Evolutionary conservation across 495 filamentous ascomycete genomes (phyloP).

Genomic region (Penicillium nucicola): DNA sequence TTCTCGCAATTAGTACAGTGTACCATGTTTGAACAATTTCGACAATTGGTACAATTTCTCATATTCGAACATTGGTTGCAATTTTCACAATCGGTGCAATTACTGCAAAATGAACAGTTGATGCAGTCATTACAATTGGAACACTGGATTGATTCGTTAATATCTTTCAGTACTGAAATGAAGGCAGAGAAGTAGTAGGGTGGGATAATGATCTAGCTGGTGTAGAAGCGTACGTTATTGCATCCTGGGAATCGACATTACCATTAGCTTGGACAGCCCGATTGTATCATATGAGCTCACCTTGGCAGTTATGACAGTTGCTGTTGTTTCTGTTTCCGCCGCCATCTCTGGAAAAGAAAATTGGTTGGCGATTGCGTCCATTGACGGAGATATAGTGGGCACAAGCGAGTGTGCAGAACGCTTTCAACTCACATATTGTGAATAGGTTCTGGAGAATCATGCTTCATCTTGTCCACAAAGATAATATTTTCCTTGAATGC

Average conservation of each 20-base stretch:
- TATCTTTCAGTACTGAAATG: not conserved
- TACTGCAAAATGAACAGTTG: not conserved
- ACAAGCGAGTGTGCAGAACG: not conserved
- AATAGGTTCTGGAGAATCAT: not conserved
- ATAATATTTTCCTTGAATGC: not conserved
- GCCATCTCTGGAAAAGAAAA: not conserved
- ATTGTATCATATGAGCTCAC: not conserved
- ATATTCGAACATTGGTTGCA: not conserved
- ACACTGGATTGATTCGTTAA: not conserved
- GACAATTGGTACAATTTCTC: not conserved
- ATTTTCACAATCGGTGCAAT: not conserved
- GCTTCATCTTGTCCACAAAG: not conserved
- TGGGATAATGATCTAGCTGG: not conserved
- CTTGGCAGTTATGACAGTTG: not conserved
- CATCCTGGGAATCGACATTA: not conserved
- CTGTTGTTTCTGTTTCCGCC: not conserved
- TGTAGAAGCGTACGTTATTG: not conserved
- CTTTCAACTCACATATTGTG: not conserved
- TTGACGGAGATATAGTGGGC: not conserved
- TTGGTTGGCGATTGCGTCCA: not conserved
- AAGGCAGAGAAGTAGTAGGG: not conserved
- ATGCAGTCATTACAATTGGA: not conserved
- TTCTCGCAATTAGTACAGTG: not conserved
- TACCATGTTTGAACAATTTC: not conserved
- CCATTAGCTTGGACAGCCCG: not conserved